Evolutionary conservation across 1,139 yeast genomes (phyloP).

Genomic region (Yamadazyma diddensiae): DNA sequence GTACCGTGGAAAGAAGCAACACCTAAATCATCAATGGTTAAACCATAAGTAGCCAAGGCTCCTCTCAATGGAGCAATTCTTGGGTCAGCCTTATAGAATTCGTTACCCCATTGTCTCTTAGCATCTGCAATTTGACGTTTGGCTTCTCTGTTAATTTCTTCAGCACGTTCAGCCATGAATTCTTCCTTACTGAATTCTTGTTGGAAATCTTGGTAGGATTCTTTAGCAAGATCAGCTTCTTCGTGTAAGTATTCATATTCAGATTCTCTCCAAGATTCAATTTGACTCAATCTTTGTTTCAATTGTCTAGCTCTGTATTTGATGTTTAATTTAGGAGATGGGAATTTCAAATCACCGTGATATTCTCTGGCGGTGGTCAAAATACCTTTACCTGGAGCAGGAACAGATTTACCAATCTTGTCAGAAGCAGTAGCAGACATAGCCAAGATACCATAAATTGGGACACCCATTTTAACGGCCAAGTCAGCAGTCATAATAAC

Average conservation of each 20-base stretch:
- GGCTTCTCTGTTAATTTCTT: conserved; percentile 84
- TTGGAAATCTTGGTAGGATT: conserved; percentile 52
- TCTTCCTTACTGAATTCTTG: conserved; percentile 44
- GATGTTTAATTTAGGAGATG: conserved; percentile 80
- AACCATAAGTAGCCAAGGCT: conserved; percentile 88
- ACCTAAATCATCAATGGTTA: conserved; percentile 90
- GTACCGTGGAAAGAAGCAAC: conserved; percentile 99
- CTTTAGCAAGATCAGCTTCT: conserved; percentile 57
- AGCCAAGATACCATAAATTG: conserved; percentile 93
- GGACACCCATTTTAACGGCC: conserved; percentile 98
- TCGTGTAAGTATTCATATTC: conserved; percentile 59
- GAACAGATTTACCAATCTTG: conserved; percentile 97
- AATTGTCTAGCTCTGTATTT: conserved; percentile 94
- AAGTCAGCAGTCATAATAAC: conserved; percentile 92
- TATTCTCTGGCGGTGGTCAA: conserved; percentile 96
- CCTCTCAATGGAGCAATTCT: conserved; percentile 97
- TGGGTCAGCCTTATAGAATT: conserved; percentile 86
- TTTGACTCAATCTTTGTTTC: conserved; percentile 71
- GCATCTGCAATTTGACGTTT: conserved; percentile 84
- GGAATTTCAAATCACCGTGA: conserved; percentile 77
- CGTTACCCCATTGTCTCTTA: conserved; percentile 93
- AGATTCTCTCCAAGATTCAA: conserved; percentile 79
- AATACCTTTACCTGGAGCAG: conserved; percentile 99
- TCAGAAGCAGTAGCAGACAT: conserved; percentile 96
- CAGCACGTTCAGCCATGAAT: conserved; percentile 79